These are phyloP conservation scores for Russula abietina DNA, from an alignment of 768 basidiomycete species.

Conservation along the genomic window DNA sequence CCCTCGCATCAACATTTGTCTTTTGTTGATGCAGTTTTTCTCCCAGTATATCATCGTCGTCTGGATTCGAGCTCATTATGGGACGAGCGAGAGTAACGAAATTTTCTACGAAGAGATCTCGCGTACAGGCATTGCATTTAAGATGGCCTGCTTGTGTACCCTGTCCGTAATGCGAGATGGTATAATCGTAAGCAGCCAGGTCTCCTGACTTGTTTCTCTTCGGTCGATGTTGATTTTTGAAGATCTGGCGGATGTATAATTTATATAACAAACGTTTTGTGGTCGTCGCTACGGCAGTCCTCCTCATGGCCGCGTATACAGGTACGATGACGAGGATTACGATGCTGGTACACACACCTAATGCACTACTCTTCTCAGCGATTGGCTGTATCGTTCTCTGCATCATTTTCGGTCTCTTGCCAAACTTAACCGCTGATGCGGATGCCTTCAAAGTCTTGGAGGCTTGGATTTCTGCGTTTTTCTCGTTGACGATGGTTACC, in stretches of 20 bases:
- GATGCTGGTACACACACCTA: neutral
- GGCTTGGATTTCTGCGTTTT: constrained; percentile 5
- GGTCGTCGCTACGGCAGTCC: neutral
- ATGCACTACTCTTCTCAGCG: neutral
- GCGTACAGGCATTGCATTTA: neutral
- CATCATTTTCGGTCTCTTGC: neutral
- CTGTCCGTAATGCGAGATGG: neutral
- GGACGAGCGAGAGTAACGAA: neutral
- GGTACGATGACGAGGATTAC: neutral
- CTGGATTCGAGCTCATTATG: constrained; percentile 2
- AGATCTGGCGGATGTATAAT: constrained; percentile 14
- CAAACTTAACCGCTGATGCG: too few relatives aligned
- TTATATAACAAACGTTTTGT: neutral
- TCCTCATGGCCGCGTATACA: constrained; percentile 2
- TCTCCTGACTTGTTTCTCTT: neutral
- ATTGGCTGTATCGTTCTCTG: too few relatives aligned
- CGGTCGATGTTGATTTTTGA: neutral
- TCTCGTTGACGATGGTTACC: neutral
- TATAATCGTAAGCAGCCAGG: neutral
- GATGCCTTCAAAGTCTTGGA: neutral
- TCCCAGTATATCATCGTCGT: constrained; percentile 2
- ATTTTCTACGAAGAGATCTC: constrained; percentile 5
- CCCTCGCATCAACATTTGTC: neutral
- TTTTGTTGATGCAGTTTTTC: too few relatives aligned
- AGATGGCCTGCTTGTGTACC: neutral